phyloP scores from a whole-genome alignment of 306 rosid genomes.

The Trichosanthes truncata region DNA sequence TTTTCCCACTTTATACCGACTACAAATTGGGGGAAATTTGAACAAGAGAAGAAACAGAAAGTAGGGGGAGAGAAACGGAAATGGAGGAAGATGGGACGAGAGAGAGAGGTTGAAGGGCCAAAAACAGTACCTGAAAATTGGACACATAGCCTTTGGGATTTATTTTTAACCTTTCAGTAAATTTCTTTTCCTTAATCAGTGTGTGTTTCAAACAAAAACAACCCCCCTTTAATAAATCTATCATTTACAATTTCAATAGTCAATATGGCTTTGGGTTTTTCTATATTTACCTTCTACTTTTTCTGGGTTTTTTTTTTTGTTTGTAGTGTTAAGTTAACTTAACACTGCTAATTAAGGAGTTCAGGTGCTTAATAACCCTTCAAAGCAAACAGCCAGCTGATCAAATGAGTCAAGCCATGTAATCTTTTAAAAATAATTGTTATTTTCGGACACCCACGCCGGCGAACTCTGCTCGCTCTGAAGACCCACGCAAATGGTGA shows the following conservation, averaged over 20 bases:
- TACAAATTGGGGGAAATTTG: too few relatives aligned
- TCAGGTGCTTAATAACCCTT: neutral
- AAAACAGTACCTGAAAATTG: too few relatives aligned
- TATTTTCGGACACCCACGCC: too few relatives aligned
- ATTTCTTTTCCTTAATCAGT: neutral
- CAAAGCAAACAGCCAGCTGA: neutral
- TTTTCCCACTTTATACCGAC: too few relatives aligned
- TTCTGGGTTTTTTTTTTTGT: neutral
- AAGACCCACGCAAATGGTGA: too few relatives aligned
- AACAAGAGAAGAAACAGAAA: too few relatives aligned
- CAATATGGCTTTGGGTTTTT: neutral
- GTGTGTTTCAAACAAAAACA: neutral
- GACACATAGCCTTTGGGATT: slow-evolving; percentile 15
- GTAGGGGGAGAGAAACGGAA: too few relatives aligned
- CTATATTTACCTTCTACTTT: neutral
- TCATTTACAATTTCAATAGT: neutral
- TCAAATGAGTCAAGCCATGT: neutral
- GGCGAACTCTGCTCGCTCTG: too few relatives aligned
- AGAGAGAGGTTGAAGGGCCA: too few relatives aligned
- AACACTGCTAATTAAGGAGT: neutral
- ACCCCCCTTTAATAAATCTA: neutral
- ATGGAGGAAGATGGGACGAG: too few relatives aligned
- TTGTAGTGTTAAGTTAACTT: neutral
- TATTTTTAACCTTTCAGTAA: slow-evolving; percentile 16
- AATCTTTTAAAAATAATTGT: too few relatives aligned